These are phyloP conservation scores for Taphrina populina DNA, from an alignment of 1,139 yeast species.

Conservation along the genomic window DNA sequence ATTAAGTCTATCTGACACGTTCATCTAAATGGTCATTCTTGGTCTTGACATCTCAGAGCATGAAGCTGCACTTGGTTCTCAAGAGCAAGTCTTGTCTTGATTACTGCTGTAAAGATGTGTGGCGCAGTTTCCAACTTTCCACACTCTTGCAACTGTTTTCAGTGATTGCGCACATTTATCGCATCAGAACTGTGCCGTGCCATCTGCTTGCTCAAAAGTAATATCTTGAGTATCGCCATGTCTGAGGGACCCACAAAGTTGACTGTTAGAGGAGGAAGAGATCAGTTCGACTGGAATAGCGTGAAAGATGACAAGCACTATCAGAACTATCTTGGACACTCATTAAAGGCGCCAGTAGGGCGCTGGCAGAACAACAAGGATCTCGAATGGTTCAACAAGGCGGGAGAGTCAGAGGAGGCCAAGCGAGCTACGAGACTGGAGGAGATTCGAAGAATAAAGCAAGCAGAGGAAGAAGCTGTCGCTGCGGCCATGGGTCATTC, in stretches of 20 bases:
- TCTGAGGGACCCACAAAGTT: slow-evolving; percentile 39
- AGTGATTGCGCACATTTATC: too few species aligned
- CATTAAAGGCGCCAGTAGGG: slow-evolving; percentile 43
- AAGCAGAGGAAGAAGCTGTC: slow-evolving; percentile 41
- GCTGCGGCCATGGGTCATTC: slow-evolving; percentile 39
- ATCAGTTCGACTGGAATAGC: slow-evolving; percentile 42
- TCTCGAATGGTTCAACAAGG: slow-evolving; percentile 42
- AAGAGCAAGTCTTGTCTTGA: too few species aligned
- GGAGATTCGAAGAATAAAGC: slow-evolving; percentile 38
- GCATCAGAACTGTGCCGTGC: too few species aligned
- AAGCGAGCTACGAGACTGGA: slow-evolving; percentile 13
- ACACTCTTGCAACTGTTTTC: too few species aligned
- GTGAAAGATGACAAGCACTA: slow-evolving; percentile 42
- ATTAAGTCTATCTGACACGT: too few species aligned
- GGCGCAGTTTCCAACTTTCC: too few species aligned
- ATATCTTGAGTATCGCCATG: too few species aligned
- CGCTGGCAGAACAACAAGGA: slow-evolving; percentile 42
- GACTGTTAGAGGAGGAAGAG: slow-evolving; percentile 44
- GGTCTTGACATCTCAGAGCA: too few species aligned
- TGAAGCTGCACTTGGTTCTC: too few species aligned
- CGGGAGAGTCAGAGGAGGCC: slow-evolving; percentile 22
- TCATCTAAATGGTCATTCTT: too few species aligned
- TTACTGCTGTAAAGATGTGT: too few species aligned
- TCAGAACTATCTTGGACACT: slow-evolving; percentile 42
- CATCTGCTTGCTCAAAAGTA: too few species aligned